Evolutionary conservation across 257 asterid species (phyloP).

Genomic region (Anisodus tanguticus): DNA sequence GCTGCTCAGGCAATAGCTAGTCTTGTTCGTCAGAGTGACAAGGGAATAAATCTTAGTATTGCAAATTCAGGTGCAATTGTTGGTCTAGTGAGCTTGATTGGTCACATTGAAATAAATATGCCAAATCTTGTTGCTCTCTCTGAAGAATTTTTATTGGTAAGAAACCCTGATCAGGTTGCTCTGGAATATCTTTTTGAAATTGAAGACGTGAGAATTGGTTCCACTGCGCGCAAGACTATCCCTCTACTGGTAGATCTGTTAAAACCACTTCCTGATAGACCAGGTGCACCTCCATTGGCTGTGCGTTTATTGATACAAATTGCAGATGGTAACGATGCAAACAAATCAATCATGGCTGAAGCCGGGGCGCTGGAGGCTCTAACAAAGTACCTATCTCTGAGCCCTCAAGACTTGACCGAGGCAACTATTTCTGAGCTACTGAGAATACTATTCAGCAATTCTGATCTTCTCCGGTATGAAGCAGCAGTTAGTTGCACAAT

Average conservation of each 20-base stretch:
- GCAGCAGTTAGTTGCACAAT: constrained; percentile 67
- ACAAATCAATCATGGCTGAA: constrained; percentile 83
- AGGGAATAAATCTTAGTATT: constrained; percentile 64
- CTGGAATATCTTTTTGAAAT: constrained; percentile 66
- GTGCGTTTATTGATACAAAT: constrained; percentile 71
- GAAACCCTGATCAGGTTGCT: constrained; percentile 73
- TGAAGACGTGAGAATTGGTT: constrained; percentile 76
- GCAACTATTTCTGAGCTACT: constrained; percentile 75
- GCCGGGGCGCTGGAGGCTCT: constrained; percentile 81
- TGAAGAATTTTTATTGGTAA: constrained; percentile 71
- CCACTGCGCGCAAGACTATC: constrained; percentile 65
- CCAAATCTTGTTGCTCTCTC: constrained; percentile 67
- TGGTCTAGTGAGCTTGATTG: constrained; percentile 67
- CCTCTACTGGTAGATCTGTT: constrained; percentile 84
- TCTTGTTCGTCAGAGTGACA: constrained; percentile 68
- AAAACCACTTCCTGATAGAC: constrained; percentile 83
- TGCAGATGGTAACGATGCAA: constrained; percentile 73
- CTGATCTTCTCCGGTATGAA: constrained; percentile 61
- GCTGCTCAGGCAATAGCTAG: constrained; percentile 91
- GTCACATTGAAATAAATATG: constrained; percentile 68
- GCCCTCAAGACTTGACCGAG: constrained; percentile 85
- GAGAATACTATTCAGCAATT: constrained; percentile 68
- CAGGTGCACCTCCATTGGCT: constrained; percentile 79
- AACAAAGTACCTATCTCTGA: constrained; percentile 76
- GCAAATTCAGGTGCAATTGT: constrained; percentile 76